Percentiles rank a stretch among this genome's conserved stretches.
These are phyloP conservation scores for Daldinia loculata DNA, from an alignment of 495 filamentous ascomycete species.

Conservation along the genomic window DNA sequence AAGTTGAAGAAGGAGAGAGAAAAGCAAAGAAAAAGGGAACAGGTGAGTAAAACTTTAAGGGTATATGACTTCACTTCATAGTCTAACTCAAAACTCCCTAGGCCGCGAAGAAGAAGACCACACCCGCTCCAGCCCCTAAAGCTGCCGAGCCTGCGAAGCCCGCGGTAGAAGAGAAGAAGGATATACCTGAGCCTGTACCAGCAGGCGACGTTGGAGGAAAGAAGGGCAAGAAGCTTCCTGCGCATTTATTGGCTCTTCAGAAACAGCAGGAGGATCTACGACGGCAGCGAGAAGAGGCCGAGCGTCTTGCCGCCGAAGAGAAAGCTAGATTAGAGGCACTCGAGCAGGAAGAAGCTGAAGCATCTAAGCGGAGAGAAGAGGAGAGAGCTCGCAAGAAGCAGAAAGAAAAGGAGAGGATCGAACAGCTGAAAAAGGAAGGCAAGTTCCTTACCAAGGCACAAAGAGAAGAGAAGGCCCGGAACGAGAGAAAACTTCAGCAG, in stretches of 20 bases:
- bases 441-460: conserved; percentile 96
- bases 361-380: conserved; percentile 63
- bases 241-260: conserved; percentile 82
- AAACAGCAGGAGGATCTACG: conserved; percentile 88
- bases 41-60: conserved; percentile 59
- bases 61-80: neutral
- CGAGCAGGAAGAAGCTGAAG: conserved; percentile 66
- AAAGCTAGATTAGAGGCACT: conserved; percentile 76
- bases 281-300: conserved; percentile 78
- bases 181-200: conserved; percentile 52
- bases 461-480: conserved; percentile 81
- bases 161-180: conserved; percentile 57
- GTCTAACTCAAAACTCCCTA: conserved; percentile 44
- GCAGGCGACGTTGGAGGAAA: conserved; percentile 65
- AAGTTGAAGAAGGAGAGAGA: conserved; percentile 94
- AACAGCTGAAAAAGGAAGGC: conserved; percentile 93
- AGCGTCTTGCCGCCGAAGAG: conserved; percentile 73
- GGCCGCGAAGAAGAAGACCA: conserved; percentile 76
- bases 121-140: conserved; percentile 57
- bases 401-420: conserved; percentile 93
- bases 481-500: conserved; percentile 89
- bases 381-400: conserved; percentile 88
- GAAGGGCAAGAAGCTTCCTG: conserved; percentile 92
- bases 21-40: conserved; percentile 93
- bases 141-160: conserved; percentile 58